Base-by-base conservation (phyloP, 805 yeast genomes). In the Saturnispora mendoncae region DNA sequence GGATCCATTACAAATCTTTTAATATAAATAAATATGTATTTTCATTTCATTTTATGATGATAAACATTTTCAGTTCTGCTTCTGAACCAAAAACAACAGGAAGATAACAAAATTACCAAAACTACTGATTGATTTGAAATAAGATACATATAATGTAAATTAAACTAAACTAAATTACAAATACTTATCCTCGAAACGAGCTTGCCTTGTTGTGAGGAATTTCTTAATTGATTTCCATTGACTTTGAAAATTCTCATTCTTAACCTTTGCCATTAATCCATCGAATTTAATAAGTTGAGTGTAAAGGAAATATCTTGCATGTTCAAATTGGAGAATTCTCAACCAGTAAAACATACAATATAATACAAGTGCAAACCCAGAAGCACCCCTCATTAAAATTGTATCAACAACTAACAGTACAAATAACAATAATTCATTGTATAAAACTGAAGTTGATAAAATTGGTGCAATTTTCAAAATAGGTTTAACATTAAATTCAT, bases 51-150 rank as follows among this genome's bases (percentile, higher is more conserved):
- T 53, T 52, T 47, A 67, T 78, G 87, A 80, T 80, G 87, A 80
- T 62, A 73, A 64, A 65, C 62, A 57, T 54, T 61, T 72, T 83
- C 95, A 85, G 95, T 85, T 85, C 95, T 85, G 95, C 95, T 85
- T 85, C 95, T 85, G 95, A 85, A 71, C 50, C 50, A 47, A 47
- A 45, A 17, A 74, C 74, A 69, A 63, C 61, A 67, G 76, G 94
- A 83, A 83, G 92, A 84, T 72, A 81, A 72, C 73, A 67, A 58
- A 49, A 57, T 56, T 72, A 74, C 84, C 84, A 77, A 77, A 72
- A 71, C 74, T 70, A 67, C 64, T 59, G 67, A 72, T 68, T 70
- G 68, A 49, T 39, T 38, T 36, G 17, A 14, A 17, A 12, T 38
- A 28, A 37, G 8, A 28, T n/a, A 28, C 32, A 28, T 13, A 28